Conservation (phyloP, 192 early-diverging fungal species). For the Coemansia sp. region DNA sequence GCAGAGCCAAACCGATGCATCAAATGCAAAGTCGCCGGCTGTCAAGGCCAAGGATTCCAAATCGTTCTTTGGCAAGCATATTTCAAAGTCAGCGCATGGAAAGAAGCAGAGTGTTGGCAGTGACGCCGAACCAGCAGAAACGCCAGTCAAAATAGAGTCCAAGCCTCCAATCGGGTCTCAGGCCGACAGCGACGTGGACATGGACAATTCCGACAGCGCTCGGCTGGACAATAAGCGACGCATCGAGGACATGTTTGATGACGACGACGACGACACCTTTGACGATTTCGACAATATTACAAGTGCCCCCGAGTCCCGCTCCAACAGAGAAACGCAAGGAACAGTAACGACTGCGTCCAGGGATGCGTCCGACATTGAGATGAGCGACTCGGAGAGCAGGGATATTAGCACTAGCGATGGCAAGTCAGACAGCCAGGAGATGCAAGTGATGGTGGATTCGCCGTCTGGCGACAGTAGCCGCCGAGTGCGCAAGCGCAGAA, state of each 20-base stretch:
- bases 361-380: slow-evolving; percentile 34
- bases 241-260: slow-evolving; percentile 56
- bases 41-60: slow-evolving; percentile 7
- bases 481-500: slow-evolving; percentile 51
- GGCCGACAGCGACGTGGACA: slow-evolving; percentile 16
- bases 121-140: neutral
- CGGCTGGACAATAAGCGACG: slow-evolving; percentile 12
- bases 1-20: neutral
- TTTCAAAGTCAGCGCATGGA: slow-evolving; percentile 5
- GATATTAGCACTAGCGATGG: neutral
- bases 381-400: slow-evolving; percentile 22
- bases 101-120: neutral
- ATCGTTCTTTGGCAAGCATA: slow-evolving; percentile 43
- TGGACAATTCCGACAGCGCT: slow-evolving; percentile 19
- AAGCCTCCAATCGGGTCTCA: neutral
- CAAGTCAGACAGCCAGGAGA: slow-evolving; percentile 1
- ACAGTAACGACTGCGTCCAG: neutral
- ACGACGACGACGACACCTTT: slow-evolving; percentile 38
- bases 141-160: neutral
- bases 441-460: neutral
- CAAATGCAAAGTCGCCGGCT: neutral
- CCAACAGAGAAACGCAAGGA: slow-evolving; percentile 1
- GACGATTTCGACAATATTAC: slow-evolving; percentile 5
- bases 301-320: neutral
- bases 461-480: slow-evolving; percentile 9